These are phyloP conservation scores for Pseudocercospora ulei DNA, from an alignment of 2,329 filamentous ascomycete genomes.

Conservation along the genomic window DNA sequence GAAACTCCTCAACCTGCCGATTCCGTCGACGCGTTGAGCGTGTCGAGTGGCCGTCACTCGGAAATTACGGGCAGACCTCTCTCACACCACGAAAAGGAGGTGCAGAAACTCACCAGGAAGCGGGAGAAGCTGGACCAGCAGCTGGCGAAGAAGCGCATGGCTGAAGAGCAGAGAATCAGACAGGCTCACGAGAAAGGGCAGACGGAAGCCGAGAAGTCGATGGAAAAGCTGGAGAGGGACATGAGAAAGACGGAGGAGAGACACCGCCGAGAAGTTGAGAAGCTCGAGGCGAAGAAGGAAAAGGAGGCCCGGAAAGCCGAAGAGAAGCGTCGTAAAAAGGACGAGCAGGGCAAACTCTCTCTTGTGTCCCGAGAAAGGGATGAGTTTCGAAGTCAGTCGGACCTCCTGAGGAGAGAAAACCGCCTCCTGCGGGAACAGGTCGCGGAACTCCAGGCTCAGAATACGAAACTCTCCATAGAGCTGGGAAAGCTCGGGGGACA, in stretches of 20 bases:
- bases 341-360: constrained; percentile 42
- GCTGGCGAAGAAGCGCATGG: constrained; percentile 48
- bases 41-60: constrained; percentile 21
- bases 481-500: constrained; percentile 33
- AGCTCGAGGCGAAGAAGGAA: constrained; percentile 39
- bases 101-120: constrained; percentile 54
- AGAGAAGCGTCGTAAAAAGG: constrained; percentile 40
- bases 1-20: constrained; percentile 23
- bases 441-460: constrained; percentile 49
- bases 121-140: constrained; percentile 55
- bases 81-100: constrained; percentile 50
- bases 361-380: constrained; percentile 43
- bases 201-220: constrained; percentile 48
- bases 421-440: constrained; percentile 45
- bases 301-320: constrained; percentile 38
- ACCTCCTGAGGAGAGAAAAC: constrained; percentile 44
- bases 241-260: constrained; percentile 56
- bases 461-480: constrained; percentile 43
- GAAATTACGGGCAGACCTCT: constrained; percentile 18
- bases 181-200: constrained; percentile 34
- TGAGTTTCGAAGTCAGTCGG: constrained; percentile 40
- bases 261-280: constrained; percentile 53
- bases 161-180: constrained; percentile 42
- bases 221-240: constrained; percentile 57
- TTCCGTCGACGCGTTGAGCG: constrained; percentile 23